These are phyloP conservation scores for Acanthamoeba polyphaga DNA, from an alignment of 208 protist genomes.

Conservation along the genomic window DNA sequence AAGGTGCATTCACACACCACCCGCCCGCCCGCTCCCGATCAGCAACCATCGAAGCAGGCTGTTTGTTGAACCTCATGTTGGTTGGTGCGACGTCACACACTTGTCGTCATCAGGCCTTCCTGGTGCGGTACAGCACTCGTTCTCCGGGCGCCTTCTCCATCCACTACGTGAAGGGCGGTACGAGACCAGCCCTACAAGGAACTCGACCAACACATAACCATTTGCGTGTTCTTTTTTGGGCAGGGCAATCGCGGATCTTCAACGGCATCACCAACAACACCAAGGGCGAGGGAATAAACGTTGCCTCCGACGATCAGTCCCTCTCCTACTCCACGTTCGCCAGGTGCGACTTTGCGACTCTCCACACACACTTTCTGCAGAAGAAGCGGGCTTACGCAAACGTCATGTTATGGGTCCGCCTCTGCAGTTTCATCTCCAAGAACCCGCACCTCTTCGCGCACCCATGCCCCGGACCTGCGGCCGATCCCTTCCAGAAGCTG, in stretches of 20 bases:
- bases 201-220: too few species aligned
- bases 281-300: conserved; percentile 43
- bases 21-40: neutral
- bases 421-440: conserved; percentile 57
- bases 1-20: neutral
- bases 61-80: neutral
- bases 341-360: neutral
- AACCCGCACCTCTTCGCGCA: neutral
- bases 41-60: too few species aligned
- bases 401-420: neutral
- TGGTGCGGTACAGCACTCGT: conserved; percentile 11
- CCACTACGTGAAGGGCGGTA: conserved; percentile 49
- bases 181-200: too few species aligned
- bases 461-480: neutral
- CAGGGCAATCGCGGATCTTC: conserved; percentile 58
- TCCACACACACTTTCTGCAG: too few species aligned
- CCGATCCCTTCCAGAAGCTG: conserved; percentile 10
- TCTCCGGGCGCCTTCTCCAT: conserved; percentile 52
- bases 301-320: conserved; percentile 21
- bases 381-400: too few species aligned
- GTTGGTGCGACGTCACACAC: neutral
- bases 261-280: conserved; percentile 58
- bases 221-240: neutral
- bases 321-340: conserved; percentile 36
- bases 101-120: neutral